phyloP scores from a whole-genome alignment of 2,329 filamentous ascomycete species.

The Sarocladium oryzae region DNA sequence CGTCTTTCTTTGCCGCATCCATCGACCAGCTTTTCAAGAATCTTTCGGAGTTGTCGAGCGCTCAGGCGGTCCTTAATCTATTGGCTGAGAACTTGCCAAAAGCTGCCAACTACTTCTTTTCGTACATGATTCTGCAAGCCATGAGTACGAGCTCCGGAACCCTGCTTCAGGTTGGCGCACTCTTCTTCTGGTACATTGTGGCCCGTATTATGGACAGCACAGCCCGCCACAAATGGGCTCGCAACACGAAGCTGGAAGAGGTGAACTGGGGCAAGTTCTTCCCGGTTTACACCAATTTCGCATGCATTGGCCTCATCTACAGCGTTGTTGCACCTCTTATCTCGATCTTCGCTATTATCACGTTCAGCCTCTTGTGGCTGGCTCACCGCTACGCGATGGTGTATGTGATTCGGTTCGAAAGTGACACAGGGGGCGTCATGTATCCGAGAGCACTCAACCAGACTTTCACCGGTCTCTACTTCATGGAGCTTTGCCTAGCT shows the following conservation, averaged over 20 bases:
- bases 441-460: constrained; percentile 94
- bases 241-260: constrained; percentile 70
- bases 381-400: constrained; percentile 96
- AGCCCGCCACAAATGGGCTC: constrained; percentile 70
- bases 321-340: constrained; percentile 85
- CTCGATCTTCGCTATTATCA: constrained; percentile 86
- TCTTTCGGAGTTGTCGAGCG: constrained; percentile 39
- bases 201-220: constrained; percentile 80
- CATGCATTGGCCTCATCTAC: constrained; percentile 86
- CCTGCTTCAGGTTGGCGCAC: constrained; percentile 72
- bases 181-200: constrained; percentile 76
- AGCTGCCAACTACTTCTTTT: constrained; percentile 95
- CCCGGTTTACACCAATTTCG: constrained; percentile 93
- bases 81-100: constrained; percentile 76
- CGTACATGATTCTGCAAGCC: constrained; percentile 94
- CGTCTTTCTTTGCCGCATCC: constrained; percentile 61
- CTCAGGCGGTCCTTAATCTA: constrained; percentile 60
- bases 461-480: constrained; percentile 87
- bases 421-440: constrained; percentile 86
- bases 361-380: constrained; percentile 85
- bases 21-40: constrained; percentile 56
- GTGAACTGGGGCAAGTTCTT: constrained; percentile 93
- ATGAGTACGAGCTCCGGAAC: constrained; percentile 86
- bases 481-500: constrained; percentile 87
- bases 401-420: constrained; percentile 83